Conservation (phyloP, 768 basidiomycete genomes). For the Trametes sanguinea region DNA sequence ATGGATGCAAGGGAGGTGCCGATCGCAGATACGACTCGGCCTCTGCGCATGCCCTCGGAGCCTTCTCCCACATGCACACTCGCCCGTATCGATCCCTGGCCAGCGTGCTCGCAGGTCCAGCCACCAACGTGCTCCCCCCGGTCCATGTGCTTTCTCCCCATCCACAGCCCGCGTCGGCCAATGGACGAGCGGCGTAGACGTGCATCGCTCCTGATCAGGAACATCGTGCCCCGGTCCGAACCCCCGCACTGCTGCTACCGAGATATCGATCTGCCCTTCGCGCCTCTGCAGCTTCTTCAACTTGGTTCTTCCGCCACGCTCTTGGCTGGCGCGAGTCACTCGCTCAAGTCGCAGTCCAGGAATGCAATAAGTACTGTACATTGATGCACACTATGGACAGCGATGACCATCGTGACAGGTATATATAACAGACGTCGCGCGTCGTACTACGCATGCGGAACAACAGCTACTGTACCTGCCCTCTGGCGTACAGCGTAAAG, state of each 20-base stretch:
- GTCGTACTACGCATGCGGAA: neutral
- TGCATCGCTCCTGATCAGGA: slow-evolving; percentile 1
- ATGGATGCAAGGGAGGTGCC: slow-evolving; percentile 2
- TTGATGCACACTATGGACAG: slow-evolving; percentile 3
- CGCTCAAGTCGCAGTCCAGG: neutral
- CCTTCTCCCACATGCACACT: neutral
- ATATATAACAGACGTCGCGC: slow-evolving; percentile 6
- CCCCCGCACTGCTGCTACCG: neutral
- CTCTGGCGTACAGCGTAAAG: neutral
- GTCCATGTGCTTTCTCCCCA: slow-evolving; percentile 5
- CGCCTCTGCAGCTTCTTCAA: neutral
- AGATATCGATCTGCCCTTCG: neutral
- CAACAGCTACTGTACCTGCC: slow-evolving; percentile 1
- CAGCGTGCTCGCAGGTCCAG: slow-evolving; percentile 12
- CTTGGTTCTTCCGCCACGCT: neutral
- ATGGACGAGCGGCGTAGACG: neutral
- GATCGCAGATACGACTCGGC: slow-evolving; percentile 6
- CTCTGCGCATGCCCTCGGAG: neutral
- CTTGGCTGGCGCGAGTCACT: neutral
- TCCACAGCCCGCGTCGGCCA: neutral
- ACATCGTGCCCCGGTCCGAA: neutral
- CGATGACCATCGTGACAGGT: neutral
- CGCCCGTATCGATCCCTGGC: slow-evolving; percentile 19
- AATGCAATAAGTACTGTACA: slow-evolving; percentile 15
- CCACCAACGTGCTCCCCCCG: slow-evolving; percentile 12